Evolutionary conservation across 148 eudicot genomes (phyloP).

Genomic region (Fagopyrum esculentum): DNA sequence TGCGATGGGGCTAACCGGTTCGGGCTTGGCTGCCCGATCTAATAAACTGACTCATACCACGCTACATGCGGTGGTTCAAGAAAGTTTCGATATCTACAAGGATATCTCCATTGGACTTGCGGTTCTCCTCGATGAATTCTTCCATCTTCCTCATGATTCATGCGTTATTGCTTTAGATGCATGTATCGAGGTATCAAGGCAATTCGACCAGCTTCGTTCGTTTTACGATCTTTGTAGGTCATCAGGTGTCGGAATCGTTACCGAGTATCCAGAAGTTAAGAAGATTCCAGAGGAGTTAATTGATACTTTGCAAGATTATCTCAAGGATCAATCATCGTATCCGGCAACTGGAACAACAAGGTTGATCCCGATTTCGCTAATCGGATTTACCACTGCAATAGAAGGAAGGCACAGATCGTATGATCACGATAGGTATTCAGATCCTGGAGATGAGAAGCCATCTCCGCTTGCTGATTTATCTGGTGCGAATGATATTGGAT

Average conservation of each 20-base stretch:
- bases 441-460: background rate
- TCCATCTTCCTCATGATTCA: slow-evolving; percentile 43
- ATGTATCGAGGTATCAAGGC: slow-evolving; percentile 48
- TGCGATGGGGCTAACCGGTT: slow-evolving; percentile 38
- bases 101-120: slow-evolving; percentile 48
- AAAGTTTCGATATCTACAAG: slow-evolving; percentile 60
- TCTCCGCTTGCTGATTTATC: background rate
- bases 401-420: background rate
- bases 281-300: slow-evolving; percentile 55
- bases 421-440: background rate
- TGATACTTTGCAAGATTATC: slow-evolving; percentile 61
- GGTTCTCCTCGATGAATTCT: slow-evolving; percentile 53
- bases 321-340: slow-evolving; percentile 25
- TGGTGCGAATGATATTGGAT: background rate
- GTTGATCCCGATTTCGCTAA: background rate
- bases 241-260: slow-evolving; percentile 39
- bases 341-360: background rate
- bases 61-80: slow-evolving; percentile 45
- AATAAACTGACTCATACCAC: slow-evolving; percentile 23
- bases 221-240: slow-evolving; percentile 57
- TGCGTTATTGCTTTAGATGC: slow-evolving; percentile 44
- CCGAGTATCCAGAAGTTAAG: slow-evolving; percentile 71
- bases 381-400: background rate
- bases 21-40: slow-evolving; percentile 37
- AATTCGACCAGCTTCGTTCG: slow-evolving; percentile 66